Conservation (phyloP, 2,329 filamentous ascomycete species). For the Hymenoscyphus scutula region DNA sequence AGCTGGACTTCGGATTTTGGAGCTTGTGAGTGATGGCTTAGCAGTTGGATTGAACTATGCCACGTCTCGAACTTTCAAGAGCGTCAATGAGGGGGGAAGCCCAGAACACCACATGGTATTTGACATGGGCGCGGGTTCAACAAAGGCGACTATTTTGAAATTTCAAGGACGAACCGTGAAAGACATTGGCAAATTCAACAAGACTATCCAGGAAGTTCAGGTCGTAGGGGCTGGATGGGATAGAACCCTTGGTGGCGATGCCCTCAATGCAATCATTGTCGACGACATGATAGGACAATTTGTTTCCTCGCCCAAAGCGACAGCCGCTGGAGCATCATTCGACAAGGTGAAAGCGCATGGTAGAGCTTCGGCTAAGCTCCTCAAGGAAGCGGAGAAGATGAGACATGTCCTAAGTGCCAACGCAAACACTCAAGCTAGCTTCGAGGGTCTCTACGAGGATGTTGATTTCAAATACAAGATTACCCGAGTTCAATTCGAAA, state of each 20-base stretch:
- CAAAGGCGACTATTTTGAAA: conserved; percentile 82
- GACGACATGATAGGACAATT: conserved; percentile 86
- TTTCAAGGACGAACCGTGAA: conserved; percentile 90
- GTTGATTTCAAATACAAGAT: conserved; percentile 93
- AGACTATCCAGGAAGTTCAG: conserved; percentile 93
- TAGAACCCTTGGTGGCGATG: conserved; percentile 81
- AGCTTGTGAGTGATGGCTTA: conserved; percentile 82
- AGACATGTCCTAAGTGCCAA: conserved; percentile 94
- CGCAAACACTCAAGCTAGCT: conserved; percentile 72
- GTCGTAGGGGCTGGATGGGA: conserved; percentile 88
- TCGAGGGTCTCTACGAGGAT: conserved; percentile 89
- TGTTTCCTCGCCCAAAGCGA: conserved; percentile 64
- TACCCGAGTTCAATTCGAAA: conserved; percentile 75
- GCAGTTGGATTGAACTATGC: conserved; percentile 96
- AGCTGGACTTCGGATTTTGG: conserved; percentile 82
- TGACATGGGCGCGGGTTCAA: conserved; percentile 96
- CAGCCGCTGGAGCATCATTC: conserved; percentile 60
- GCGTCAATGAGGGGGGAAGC: conserved; percentile 75
- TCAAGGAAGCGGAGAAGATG: conserved; percentile 84
- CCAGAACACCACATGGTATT: conserved; percentile 92
- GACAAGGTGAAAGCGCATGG: conserved; percentile 71
- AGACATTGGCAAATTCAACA: conserved; percentile 89
- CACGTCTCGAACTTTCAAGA: conserved; percentile 84
- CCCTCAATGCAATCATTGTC: conserved; percentile 82
- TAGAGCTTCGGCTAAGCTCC: conserved; percentile 82